A percentile compares a stretch with the other conserved stretches of the same genome.
phyloP scores from a whole-genome alignment of 2,329 filamentous ascomycete species.

The Neopestalotiopsis sp. region DNA sequence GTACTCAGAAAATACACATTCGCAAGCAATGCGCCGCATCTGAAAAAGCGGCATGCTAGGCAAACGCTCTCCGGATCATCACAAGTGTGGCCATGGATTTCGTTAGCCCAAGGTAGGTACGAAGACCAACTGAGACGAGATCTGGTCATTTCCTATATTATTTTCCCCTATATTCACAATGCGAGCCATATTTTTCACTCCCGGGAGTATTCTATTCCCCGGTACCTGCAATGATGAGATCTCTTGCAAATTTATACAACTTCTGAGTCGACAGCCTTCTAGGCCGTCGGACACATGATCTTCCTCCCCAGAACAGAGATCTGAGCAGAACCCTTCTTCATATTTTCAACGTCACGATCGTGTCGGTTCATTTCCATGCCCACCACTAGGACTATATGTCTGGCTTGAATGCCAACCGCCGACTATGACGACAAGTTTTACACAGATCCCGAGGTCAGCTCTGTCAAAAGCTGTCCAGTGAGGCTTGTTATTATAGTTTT shows the following conservation, averaged over 20 bases:
- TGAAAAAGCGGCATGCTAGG: not conserved
- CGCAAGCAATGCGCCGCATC: not conserved
- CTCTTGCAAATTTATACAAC: constrained; percentile 16
- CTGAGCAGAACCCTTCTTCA: constrained; percentile 44
- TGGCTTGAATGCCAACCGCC: constrained; percentile 13
- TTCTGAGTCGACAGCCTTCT: constrained; percentile 28
- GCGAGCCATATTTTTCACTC: not conserved
- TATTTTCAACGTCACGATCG: constrained; percentile 20
- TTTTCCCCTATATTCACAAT: not conserved
- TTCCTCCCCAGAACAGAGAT: constrained; percentile 53
- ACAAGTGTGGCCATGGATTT: not conserved
- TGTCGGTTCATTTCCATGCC: not conserved
- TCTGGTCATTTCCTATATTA: not conserved
- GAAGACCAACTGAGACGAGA: not conserved
- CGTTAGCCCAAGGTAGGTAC: not conserved
- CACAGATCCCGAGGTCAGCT: constrained; percentile 27
- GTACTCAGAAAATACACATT: too few relatives aligned
- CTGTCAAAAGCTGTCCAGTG: constrained; percentile 26
- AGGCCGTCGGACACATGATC: constrained; percentile 34
- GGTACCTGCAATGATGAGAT: constrained; percentile 35
- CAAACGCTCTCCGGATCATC: not conserved
- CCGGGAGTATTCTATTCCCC: not conserved
- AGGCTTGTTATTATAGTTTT: constrained; percentile 51
- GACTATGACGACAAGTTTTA: constrained; percentile 35
- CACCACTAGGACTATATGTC: not conserved